A percentile compares a stretch with the other conserved stretches of the same genome.
phyloP scores from a whole-genome alignment of 225 moss, liverwort and hornwort genomes.

The Ulota crispa region DNA sequence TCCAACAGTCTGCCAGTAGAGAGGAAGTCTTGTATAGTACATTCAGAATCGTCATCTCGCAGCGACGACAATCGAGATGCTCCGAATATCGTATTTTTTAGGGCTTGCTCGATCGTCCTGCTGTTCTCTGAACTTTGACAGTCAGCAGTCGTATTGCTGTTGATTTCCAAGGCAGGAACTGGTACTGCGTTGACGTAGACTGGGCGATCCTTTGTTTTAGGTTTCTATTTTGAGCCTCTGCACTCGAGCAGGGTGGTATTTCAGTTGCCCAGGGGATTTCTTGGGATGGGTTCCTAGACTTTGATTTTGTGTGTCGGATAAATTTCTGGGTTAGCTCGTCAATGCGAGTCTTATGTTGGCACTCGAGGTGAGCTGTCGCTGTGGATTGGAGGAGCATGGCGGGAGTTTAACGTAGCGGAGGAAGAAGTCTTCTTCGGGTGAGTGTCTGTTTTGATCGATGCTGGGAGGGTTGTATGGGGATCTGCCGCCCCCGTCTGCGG shows the following conservation, averaged over 20 bases:
- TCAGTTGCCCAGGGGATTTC: not conserved
- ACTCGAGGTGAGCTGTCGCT: not conserved
- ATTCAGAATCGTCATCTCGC: not conserved
- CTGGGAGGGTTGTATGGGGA: conserved; percentile 99
- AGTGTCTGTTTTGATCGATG: conserved; percentile 51
- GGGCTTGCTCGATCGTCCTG: not conserved
- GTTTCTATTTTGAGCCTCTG: not conserved
- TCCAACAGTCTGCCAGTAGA: not conserved
- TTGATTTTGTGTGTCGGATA: not conserved
- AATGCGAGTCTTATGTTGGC: not conserved
- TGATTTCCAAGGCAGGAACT: not conserved
- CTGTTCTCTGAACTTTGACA: not conserved
- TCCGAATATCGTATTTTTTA: not conserved
- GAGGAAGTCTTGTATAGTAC: not conserved
- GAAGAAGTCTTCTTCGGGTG: not conserved
- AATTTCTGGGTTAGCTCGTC: not conserved
- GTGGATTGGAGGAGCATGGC: conserved; percentile 15
- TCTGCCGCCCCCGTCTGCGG: conserved; percentile 88
- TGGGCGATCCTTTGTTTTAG: not conserved
- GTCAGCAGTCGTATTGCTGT: not conserved
- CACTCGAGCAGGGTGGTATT: not conserved
- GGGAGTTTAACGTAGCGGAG: not conserved
- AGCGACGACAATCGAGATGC: not conserved
- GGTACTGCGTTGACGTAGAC: not conserved
- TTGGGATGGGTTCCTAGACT: not conserved